phyloP scores from a whole-genome alignment of 768 basidiomycete genomes.

The Xerocomellus chrysenteron region DNA sequence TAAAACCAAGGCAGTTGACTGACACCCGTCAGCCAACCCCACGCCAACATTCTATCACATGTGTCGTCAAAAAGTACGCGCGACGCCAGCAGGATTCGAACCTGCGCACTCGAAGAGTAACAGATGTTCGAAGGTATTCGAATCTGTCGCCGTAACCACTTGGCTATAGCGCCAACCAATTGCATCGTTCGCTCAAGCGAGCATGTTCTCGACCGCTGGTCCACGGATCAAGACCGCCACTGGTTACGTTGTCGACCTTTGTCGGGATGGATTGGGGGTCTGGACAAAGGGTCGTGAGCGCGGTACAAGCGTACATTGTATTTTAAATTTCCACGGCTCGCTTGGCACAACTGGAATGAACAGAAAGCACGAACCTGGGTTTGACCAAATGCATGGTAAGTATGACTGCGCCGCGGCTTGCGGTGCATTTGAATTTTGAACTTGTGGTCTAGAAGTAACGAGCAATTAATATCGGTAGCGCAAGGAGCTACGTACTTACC shows the following conservation, averaged over 20 bases:
- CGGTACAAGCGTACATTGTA: not conserved
- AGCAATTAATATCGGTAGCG: not conserved
- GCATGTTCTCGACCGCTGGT: not conserved
- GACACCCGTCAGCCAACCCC: not conserved
- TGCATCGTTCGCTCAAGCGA: no score
- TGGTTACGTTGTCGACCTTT: no score
- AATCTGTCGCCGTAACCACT: constrained; percentile 80
- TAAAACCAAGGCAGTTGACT: not conserved
- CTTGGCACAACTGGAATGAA: not conserved
- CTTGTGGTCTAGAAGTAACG: not conserved
- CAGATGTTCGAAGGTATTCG: constrained; percentile 47
- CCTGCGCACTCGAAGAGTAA: constrained; percentile 69
- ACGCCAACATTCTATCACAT: not conserved
- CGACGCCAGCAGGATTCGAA: constrained; percentile 69
- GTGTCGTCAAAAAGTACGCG: constrained; percentile 12
- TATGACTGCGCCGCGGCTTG: not conserved
- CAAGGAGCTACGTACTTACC: no score
- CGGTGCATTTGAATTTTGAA: not conserved
- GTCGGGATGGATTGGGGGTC: not conserved
- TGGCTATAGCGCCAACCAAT: constrained; percentile 55
- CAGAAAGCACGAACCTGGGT: no score
- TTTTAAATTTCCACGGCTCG: not conserved
- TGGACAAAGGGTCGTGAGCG: not conserved
- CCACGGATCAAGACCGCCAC: no score
- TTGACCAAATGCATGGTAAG: not conserved